Evolutionary conservation across 2,329 filamentous ascomycete genomes (phyloP), one percentile per base, ranked within the genome.

Genomic region (Exophiala spinifera): DNA sequence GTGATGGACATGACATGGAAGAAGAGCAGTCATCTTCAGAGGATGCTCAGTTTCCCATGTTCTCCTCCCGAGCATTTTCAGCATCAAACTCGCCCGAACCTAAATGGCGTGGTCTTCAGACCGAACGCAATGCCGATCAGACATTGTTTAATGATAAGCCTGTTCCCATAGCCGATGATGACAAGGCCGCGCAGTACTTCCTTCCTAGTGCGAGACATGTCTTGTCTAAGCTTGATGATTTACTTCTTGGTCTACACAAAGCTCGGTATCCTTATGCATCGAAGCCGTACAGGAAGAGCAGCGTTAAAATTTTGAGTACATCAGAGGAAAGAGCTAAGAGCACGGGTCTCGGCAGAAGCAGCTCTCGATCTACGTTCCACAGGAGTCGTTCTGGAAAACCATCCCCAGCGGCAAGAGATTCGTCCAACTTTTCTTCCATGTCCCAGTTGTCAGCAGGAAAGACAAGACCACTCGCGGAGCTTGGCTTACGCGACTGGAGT

Each of bases 401-500:
- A 3, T 49, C 49, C 17, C 55, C 56, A n/a, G 49, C 42, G 6
- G 42, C 33, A 21, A 49, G 31, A 7, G 52, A 42, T 13, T 11
- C 51, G 4, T 55, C 56, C 20, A 52, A 33, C 44, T 13, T 36
- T 14, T 56, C 56, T 2, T 37, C 39, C 14, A 23, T n/a, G 2
- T 40, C 42, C 14, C 19, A 23, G 3, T 25, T n/a, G 1, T 44
- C 23, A n/a, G 36, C 28, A 17, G 37, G 28, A 23, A 36, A 46
- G 21, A 17, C 52, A 11, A 49, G 50, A 15, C 14, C 47, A 43
- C 25, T 53, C 55, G 39, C 48, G 52, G 62, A 56, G 49, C 63
- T 65, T 33, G 66, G 66, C 23, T 73, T 83, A 11, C 80, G 88
- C 19, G 88, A 95, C 72, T 97, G 92, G 92, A 87, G 84, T 61